A percentile compares a stretch with the other conserved stretches of the same genome.
phyloP scores from a whole-genome alignment of 2,329 filamentous ascomycete genomes.

The Xylariaceae sp. region DNA sequence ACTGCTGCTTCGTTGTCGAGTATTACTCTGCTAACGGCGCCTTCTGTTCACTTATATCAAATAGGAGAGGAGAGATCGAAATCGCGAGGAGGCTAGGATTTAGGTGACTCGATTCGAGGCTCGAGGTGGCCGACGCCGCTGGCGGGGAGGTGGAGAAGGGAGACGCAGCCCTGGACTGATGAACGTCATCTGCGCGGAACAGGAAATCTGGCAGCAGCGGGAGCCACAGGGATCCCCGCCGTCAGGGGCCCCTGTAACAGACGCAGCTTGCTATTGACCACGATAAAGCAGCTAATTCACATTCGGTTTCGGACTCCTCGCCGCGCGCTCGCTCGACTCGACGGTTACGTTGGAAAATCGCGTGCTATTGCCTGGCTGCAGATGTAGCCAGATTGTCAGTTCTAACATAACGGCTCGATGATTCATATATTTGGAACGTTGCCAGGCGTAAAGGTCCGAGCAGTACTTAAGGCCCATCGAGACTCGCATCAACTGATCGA shows the following conservation, averaged over 20 bases:
- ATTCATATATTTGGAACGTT: not conserved
- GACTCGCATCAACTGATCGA: not conserved
- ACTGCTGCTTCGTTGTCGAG: not conserved
- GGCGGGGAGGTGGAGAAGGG: not conserved
- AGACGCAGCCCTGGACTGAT: not conserved
- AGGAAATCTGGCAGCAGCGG: not conserved
- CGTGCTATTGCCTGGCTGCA: not conserved
- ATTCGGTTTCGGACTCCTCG: not conserved
- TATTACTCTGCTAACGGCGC: not conserved
- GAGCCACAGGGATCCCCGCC: not conserved
- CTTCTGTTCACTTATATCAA: not conserved
- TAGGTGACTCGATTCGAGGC: not conserved
- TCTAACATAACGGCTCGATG: not conserved
- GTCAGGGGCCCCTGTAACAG: not conserved
- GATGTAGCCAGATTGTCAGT: not conserved
- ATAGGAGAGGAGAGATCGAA: not conserved
- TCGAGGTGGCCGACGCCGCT: not conserved
- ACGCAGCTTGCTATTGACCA: not conserved
- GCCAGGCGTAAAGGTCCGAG: not conserved
- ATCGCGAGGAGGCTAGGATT: not conserved
- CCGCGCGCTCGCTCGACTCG: not conserved
- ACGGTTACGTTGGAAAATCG: not conserved
- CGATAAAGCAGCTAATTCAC: not conserved
- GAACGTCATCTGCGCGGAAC: not conserved
- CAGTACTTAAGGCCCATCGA: not conserved